Conservation (phyloP, 768 basidiomycete genomes). For the Boletales sp. region DNA sequence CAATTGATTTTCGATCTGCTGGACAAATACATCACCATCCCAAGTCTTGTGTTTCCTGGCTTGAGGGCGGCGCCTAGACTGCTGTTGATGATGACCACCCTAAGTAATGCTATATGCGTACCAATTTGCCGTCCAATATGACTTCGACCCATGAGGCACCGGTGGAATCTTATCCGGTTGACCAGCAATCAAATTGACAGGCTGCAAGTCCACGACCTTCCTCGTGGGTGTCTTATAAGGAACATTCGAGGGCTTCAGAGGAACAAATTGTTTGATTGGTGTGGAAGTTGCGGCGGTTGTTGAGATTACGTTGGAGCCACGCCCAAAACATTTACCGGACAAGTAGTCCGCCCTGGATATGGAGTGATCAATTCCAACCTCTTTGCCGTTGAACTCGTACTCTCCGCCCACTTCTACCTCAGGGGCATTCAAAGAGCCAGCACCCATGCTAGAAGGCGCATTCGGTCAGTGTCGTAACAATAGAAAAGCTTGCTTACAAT, state of each 20-base stretch:
- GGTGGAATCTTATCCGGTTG: conserved; percentile 6
- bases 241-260: conserved; percentile 28
- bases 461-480: not conserved
- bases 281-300: conserved; percentile 17
- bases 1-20: conserved; percentile 46
- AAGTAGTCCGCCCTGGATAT: conserved; percentile 54
- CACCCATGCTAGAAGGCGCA: conserved; percentile 40
- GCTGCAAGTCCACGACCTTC: conserved; percentile 37
- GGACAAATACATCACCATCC: conserved; percentile 75
- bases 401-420: conserved; percentile 36
- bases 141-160: conserved; percentile 16
- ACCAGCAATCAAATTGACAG: conserved; percentile 34
- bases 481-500: conserved; percentile 41
- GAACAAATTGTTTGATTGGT: conserved; percentile 31
- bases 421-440: conserved; percentile 44
- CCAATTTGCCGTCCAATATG: conserved; percentile 73
- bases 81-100: conserved; percentile 1
- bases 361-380: conserved; percentile 60
- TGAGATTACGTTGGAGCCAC: conserved; percentile 20
- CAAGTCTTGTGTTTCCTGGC: conserved; percentile 80
- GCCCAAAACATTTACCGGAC: conserved; percentile 64
- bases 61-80: conserved; percentile 64
- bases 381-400: conserved; percentile 48
- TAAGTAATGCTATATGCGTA: conserved; percentile 25
- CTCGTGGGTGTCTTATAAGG: conserved; percentile 23